Evolutionary conservation across 2,329 filamentous ascomycete genomes (phyloP).

Genomic region (Didymella lethalis): DNA sequence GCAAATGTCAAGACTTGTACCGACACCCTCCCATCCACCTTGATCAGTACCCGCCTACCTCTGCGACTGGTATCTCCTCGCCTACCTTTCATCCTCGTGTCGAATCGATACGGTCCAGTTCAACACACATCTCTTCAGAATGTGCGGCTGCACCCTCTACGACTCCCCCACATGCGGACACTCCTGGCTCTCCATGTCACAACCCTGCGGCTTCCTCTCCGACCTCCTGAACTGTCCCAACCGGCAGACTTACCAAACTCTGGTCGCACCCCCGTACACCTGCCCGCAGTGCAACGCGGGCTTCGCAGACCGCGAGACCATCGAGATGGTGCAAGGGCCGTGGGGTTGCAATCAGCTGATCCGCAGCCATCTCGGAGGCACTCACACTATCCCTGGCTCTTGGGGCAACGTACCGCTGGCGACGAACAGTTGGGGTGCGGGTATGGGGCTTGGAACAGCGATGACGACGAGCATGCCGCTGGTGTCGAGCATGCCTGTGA

Average conservation of each 20-base stretch:
- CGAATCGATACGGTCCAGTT: no score
- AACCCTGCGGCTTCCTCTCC: constrained; percentile 52
- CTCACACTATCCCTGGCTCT: constrained; percentile 32
- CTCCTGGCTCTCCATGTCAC: constrained; percentile 58
- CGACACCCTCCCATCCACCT: constrained; percentile 1
- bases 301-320: constrained; percentile 39
- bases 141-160: constrained; percentile 59
- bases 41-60: neutral
- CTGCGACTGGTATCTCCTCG: neutral
- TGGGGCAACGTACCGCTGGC: constrained; percentile 35
- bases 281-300: constrained; percentile 43
- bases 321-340: constrained; percentile 43
- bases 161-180: constrained; percentile 58
- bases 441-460: constrained; percentile 5
- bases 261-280: constrained; percentile 37
- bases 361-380: constrained; percentile 40
- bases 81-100: neutral
- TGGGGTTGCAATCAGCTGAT: constrained; percentile 46
- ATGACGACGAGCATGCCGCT: constrained; percentile 6
- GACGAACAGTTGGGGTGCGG: constrained; percentile 22
- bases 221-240: constrained; percentile 54
- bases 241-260: constrained; percentile 42
- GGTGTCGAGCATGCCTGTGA: neutral
- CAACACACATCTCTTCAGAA: constrained; percentile 29
- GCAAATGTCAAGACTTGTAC: constrained; percentile 15